Conservation (phyloP, 2,329 filamentous ascomycete species). For the Amesomyces nigricolor region DNA sequence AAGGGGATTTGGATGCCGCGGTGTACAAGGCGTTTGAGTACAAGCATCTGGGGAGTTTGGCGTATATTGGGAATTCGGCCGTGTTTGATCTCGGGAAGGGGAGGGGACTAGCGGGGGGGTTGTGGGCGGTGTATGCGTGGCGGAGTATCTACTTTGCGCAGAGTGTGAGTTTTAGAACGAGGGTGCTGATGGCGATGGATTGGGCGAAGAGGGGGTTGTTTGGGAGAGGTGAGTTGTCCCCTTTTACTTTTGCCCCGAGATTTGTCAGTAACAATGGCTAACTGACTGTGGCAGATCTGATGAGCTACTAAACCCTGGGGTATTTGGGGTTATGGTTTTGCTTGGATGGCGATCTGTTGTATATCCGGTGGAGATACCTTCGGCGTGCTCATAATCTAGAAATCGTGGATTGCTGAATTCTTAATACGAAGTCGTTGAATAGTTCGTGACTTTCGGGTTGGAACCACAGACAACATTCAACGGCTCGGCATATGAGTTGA, state of each 20-base stretch:
- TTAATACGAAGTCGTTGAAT: no score
- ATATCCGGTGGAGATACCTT: no score
- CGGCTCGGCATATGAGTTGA: no score
- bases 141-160: constrained; percentile 95
- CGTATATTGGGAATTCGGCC: constrained; percentile 93
- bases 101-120: constrained; percentile 70
- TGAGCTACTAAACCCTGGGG: no score
- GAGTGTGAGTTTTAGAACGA: constrained; percentile 87
- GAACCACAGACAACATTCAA: no score
- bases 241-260: background rate
- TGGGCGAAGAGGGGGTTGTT: constrained; percentile 97
- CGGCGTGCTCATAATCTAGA: no score
- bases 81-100: constrained; percentile 85
- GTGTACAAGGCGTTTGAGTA: constrained; percentile 96
- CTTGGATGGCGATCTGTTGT: no score
- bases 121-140: constrained; percentile 95
- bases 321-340: no score
- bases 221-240: constrained; percentile 69
- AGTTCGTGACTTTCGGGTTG: no score
- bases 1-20: constrained; percentile 86
- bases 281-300: background rate
- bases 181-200: constrained; percentile 90
- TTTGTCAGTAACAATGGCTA: background rate
- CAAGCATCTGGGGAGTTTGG: constrained; percentile 81
- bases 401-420: no score